Evolutionary conservation across 1,139 yeast species (phyloP).

Genomic region (Saccharomyces uvarum): DNA sequence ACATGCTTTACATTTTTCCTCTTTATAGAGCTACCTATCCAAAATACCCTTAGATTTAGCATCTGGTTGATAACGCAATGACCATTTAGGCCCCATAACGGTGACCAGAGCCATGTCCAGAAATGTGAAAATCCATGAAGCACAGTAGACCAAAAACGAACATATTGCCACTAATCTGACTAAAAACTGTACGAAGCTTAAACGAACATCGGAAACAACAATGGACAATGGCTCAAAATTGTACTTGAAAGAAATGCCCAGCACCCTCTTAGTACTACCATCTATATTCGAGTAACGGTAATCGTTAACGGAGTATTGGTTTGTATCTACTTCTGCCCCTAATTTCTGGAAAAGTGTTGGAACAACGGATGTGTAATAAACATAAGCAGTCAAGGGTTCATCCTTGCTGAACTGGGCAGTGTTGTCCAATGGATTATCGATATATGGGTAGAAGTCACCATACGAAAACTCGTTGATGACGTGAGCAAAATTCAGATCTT

Average conservation of each 20-base stretch:
- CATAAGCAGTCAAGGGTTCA: constrained; percentile 40
- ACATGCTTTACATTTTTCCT: not conserved
- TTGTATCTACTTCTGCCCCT: constrained; percentile 69
- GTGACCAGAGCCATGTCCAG: constrained; percentile 31
- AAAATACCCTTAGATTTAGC: constrained; percentile 23
- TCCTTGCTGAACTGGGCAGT: constrained; percentile 51
- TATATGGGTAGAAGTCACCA: constrained; percentile 82
- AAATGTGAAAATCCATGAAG: constrained; percentile 33
- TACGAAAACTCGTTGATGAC: constrained; percentile 79
- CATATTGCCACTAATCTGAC: constrained; percentile 67
- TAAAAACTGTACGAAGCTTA: constrained; percentile 71
- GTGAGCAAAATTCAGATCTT: constrained; percentile 70
- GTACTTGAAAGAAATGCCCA: constrained; percentile 79
- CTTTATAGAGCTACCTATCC: not conserved
- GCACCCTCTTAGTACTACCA: constrained; percentile 33
- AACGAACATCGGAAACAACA: constrained; percentile 58
- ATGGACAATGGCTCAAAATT: constrained; percentile 84
- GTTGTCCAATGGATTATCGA: constrained; percentile 78
- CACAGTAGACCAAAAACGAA: constrained; percentile 30
- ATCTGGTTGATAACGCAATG: constrained; percentile 28
- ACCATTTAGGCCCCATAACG: constrained; percentile 30
- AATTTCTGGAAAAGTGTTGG: constrained; percentile 71
- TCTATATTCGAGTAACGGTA: constrained; percentile 31
- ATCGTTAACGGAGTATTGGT: constrained; percentile 78
- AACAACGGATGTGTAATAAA: constrained; percentile 70